phyloP scores from a whole-genome alignment of 1,284 basidiomycete species.

The Cerioporus squamosus region DNA sequence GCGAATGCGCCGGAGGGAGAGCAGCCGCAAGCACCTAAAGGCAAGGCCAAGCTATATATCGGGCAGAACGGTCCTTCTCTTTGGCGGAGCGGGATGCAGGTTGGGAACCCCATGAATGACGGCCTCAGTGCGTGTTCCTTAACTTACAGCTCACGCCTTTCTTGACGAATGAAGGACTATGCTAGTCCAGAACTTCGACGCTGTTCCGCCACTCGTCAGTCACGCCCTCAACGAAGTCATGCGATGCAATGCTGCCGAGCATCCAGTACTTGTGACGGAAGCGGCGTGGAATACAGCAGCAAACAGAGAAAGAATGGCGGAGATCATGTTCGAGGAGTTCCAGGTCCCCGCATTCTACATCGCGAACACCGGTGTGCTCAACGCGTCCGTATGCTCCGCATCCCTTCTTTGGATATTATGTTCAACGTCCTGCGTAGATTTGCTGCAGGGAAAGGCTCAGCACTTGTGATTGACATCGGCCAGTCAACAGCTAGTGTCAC shows the following conservation, averaged over 20 bases:
- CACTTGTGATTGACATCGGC: slow-evolving; percentile 94
- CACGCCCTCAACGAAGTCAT: slow-evolving; percentile 80
- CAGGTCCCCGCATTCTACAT: slow-evolving; percentile 96
- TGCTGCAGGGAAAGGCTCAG: slow-evolving; percentile 95
- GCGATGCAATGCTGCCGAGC: slow-evolving; percentile 77
- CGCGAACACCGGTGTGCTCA: slow-evolving; percentile 94
- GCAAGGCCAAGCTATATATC: slow-evolving; percentile 74
- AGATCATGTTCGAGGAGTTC: slow-evolving; percentile 98
- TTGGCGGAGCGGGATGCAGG: slow-evolving; percentile 89
- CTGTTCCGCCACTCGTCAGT: slow-evolving; percentile 74
- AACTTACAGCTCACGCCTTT: neutral
- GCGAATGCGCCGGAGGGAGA: slow-evolving; percentile 39
- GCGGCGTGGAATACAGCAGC: slow-evolving; percentile 94
- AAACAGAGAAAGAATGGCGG: slow-evolving; percentile 91
- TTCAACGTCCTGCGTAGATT: slow-evolving; percentile 46
- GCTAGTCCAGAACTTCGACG: slow-evolving; percentile 80
- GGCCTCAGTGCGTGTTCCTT: slow-evolving; percentile 74
- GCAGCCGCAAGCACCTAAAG: slow-evolving; percentile 22
- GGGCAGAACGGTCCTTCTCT: slow-evolving; percentile 93
- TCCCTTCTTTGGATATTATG: neutral
- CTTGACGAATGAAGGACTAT: neutral
- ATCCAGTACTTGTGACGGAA: slow-evolving; percentile 94
- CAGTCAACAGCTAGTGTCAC: slow-evolving; percentile 89
- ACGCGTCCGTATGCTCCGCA: slow-evolving; percentile 65
- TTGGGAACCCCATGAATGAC: slow-evolving; percentile 84